Percentiles rank a stretch among this genome's conserved stretches.
These are phyloP conservation scores for Peronosclerospora sorghi DNA, from an alignment of 352 stramenopile genomes.

Conservation along the genomic window DNA sequence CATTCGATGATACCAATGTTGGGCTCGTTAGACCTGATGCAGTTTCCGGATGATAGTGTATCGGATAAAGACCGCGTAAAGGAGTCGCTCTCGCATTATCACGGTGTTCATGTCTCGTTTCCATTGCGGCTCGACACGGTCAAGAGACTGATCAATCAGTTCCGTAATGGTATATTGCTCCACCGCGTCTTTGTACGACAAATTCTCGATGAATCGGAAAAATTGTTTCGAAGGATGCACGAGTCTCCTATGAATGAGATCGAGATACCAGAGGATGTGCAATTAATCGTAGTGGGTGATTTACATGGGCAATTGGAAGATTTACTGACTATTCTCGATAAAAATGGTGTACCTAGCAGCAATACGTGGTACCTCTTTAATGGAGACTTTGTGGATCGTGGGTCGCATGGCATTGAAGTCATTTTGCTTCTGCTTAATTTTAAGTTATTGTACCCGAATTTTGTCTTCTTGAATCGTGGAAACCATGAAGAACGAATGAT, in stretches of 20 bases:
- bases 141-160: constrained; percentile 75
- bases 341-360: constrained; percentile 80
- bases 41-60: constrained; percentile 31
- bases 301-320: constrained; percentile 91
- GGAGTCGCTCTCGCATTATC: constrained; percentile 57
- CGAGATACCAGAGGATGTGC: constrained; percentile 60
- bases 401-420: constrained; percentile 87
- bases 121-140: constrained; percentile 65
- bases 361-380: constrained; percentile 94
- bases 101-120: constrained; percentile 59
- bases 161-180: constrained; percentile 72
- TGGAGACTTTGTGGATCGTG: constrained; percentile 92
- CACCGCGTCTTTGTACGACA: constrained; percentile 69
- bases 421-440: constrained; percentile 84
- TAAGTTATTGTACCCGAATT: constrained; percentile 82
- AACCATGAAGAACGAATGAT: constrained; percentile 93
- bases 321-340: constrained; percentile 87
- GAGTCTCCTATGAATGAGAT: constrained; percentile 67
- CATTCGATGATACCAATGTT: constrained; percentile 70
- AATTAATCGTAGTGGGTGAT: constrained; percentile 88
- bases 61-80: constrained; percentile 50
- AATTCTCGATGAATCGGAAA: constrained; percentile 57
- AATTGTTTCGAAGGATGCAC: constrained; percentile 36
- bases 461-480: constrained; percentile 89
- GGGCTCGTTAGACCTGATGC: constrained; percentile 52